Conservation (phyloP, 345 rosid genomes). For the Lepidium sativum region DNA sequence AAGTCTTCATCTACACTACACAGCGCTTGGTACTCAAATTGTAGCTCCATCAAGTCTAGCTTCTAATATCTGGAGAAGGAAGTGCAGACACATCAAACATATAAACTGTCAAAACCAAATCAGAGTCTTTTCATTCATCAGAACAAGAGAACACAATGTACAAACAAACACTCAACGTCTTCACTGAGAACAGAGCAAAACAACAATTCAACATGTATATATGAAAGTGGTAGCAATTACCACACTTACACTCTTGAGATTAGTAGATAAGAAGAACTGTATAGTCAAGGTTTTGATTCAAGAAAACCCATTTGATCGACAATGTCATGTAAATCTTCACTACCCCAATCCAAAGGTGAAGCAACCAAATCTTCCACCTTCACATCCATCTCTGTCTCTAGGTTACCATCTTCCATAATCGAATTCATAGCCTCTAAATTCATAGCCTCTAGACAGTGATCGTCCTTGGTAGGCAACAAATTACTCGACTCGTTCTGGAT, state of each 20-base stretch:
- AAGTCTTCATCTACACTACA: too few species aligned
- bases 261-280: not conserved
- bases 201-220: conserved; percentile 7
- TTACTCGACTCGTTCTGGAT: conserved; percentile 44
- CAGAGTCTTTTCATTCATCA: not conserved
- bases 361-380: conserved; percentile 49
- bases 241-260: not conserved
- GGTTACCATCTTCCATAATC: conserved; percentile 42
- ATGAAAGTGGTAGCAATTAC: conserved; percentile 4
- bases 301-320: conserved; percentile 66
- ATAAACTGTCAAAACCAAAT: not conserved
- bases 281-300: conserved; percentile 37
- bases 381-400: conserved; percentile 37
- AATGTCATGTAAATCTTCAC: conserved; percentile 43
- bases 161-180: not conserved
- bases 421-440: conserved; percentile 44
- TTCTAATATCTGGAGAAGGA: not conserved
- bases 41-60: not conserved
- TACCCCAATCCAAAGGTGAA: conserved; percentile 45
- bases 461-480: conserved; percentile 22
- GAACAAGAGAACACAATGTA: not conserved
- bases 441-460: conserved; percentile 26
- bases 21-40: not conserved
- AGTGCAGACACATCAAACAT: not conserved
- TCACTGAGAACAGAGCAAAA: not conserved